A percentile compares a stretch with the other conserved stretches of the same genome.
Conservation (phyloP, 2,329 filamentous ascomycete species). For the Onygena corvina region DNA sequence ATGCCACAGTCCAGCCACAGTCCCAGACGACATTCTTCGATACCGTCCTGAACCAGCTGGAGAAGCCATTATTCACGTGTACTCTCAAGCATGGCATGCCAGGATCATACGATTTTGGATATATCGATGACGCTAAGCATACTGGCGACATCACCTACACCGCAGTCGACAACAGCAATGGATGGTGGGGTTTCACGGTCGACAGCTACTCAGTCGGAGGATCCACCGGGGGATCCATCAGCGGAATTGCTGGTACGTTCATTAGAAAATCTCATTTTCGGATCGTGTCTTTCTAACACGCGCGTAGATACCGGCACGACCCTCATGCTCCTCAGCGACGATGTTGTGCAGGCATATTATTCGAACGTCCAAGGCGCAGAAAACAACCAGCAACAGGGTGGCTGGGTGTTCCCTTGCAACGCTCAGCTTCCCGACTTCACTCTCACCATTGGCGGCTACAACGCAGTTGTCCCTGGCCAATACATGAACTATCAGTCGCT, state of each 20-base stretch:
- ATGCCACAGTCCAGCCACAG: slow-evolving; percentile 10
- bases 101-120: slow-evolving; percentile 63
- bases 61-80: slow-evolving; percentile 57
- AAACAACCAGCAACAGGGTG: slow-evolving; percentile 32
- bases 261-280: background rate
- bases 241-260: background rate
- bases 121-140: slow-evolving; percentile 53
- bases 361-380: slow-evolving; percentile 41
- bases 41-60: slow-evolving; percentile 49
- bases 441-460: slow-evolving; percentile 40
- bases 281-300: background rate
- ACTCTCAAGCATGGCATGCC: slow-evolving; percentile 48
- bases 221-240: background rate
- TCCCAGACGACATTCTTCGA: slow-evolving; percentile 61
- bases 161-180: slow-evolving; percentile 48
- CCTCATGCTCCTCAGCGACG: slow-evolving; percentile 48
- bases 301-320: slow-evolving; percentile 53
- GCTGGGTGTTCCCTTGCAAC: slow-evolving; percentile 49
- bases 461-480: slow-evolving; percentile 43
- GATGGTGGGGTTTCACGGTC: slow-evolving; percentile 57
- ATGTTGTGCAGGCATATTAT: slow-evolving; percentile 50
- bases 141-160: slow-evolving; percentile 51
- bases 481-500: slow-evolving; percentile 44
- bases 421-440: slow-evolving; percentile 42
- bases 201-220: slow-evolving; percentile 46